A percentile compares a stretch with the other conserved stretches of the same genome.
Evolutionary conservation across 2,329 filamentous ascomycete species (phyloP).

Genomic region (Tolypocladium guangdongense): DNA sequence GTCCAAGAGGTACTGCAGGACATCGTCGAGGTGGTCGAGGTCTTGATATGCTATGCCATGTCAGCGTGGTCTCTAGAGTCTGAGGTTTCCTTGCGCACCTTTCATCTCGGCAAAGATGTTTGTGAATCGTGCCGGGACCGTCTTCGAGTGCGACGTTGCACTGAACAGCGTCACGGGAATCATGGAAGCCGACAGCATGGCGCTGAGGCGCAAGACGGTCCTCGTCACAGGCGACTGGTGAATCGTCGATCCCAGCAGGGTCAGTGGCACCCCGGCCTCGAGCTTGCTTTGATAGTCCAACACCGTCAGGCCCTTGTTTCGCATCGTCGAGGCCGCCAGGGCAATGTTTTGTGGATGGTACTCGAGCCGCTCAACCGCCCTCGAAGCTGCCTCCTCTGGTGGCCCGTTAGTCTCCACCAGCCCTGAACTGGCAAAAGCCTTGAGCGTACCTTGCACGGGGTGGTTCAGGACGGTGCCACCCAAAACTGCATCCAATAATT

Average conservation of each 20-base stretch:
- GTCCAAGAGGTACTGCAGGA: slow-evolving; percentile 13
- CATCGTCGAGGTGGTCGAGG: slow-evolving; percentile 8
- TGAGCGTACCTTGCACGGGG: slow-evolving; percentile 6
- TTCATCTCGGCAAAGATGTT: slow-evolving; percentile 7
- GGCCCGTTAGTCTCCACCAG: not conserved
- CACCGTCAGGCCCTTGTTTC: slow-evolving; percentile 7
- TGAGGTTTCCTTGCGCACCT: not conserved
- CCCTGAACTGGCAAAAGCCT: not conserved
- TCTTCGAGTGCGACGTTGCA: slow-evolving; percentile 1
- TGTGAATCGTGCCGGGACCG: slow-evolving; percentile 6
- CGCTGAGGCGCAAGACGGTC: slow-evolving; percentile 12
- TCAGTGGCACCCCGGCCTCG: slow-evolving; percentile 4
- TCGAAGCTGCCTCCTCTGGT: slow-evolving; percentile 8
- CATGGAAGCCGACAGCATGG: slow-evolving; percentile 12
- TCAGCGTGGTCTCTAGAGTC: not conserved
- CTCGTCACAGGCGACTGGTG: slow-evolving; percentile 13
- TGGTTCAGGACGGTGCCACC: slow-evolving; percentile 2
- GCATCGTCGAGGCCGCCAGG: slow-evolving; percentile 11
- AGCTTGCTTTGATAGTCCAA: slow-evolving; percentile 7
- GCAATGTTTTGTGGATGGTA: slow-evolving; percentile 11
- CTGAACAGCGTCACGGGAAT: slow-evolving; percentile 12
- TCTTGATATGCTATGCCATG: slow-evolving; percentile 8
- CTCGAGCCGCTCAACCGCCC: slow-evolving; percentile 7
- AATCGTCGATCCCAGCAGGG: slow-evolving; percentile 10
- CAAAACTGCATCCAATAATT: slow-evolving; percentile 6